Conservation (phyloP, 106 monocot genomes). For the Ottelia alismoides region DNA sequence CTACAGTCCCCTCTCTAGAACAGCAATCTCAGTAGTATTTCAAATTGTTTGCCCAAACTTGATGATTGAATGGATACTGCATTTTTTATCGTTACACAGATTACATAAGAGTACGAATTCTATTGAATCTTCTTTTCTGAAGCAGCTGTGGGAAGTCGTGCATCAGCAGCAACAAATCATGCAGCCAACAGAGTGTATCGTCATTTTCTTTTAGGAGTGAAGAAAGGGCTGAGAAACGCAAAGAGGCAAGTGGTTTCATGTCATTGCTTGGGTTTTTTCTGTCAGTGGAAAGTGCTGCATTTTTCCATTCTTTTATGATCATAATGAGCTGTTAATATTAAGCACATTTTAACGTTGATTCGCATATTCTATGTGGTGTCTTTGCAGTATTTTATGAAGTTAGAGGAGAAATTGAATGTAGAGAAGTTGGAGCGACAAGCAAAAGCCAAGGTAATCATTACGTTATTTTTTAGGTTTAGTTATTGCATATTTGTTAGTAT, state of each 20-base stretch:
- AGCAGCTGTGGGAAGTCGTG: background rate
- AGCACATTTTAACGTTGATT: background rate
- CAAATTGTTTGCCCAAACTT: too few species aligned
- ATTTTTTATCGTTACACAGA: too few species aligned
- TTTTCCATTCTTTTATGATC: too few species aligned
- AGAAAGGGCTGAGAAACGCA: slow-evolving; percentile 15
- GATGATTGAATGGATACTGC: slow-evolving; percentile 12
- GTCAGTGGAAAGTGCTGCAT: too few species aligned
- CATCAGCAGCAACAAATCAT: background rate
- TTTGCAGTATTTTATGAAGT: slow-evolving; percentile 5
- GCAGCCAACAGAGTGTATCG: background rate
- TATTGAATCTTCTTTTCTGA: background rate
- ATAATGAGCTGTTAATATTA: background rate
- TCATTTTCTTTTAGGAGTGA: slow-evolving; percentile 6
- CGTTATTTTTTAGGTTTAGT: too few species aligned
- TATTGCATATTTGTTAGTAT: too few species aligned
- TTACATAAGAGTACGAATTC: too few species aligned
- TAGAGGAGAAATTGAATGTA: slow-evolving; percentile 6
- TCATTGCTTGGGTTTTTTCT: background rate
- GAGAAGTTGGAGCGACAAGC: slow-evolving; percentile 5
- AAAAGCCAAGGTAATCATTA: background rate
- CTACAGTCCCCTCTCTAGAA: too few species aligned
- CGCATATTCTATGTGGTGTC: background rate
- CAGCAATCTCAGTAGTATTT: too few species aligned
- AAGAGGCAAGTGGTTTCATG: slow-evolving; percentile 9